Base-by-base conservation (phyloP, 495 filamentous ascomycete genomes). In the Xylaria flabelliformis region DNA sequence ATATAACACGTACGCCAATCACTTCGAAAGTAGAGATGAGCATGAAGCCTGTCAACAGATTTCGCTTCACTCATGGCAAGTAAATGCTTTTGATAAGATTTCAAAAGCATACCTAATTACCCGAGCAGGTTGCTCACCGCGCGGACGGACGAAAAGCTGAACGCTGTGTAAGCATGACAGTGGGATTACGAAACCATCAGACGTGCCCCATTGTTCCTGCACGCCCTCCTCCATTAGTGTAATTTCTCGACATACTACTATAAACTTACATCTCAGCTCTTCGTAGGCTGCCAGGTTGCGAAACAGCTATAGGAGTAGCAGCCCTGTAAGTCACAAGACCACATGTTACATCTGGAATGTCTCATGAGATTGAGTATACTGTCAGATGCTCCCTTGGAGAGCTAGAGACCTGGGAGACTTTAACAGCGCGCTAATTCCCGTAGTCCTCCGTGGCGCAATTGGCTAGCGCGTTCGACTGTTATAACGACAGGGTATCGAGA, bases 391-490 rank as follows among this genome's bases (percentile, higher is more conserved):
- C 26, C 26, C 21, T 10, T 12, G 3, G 1, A 10, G 19, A 0
- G 15, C 29, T 26, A 15, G 13, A 55, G 0, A 13, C 13, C 10
- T 55, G 15, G 51, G 15, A 0, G 12, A 26, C 6, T 55, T 13
- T 55, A 55, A 55, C 51, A 13, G 15, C 51, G 10, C 51, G 21
- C 3, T 21, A 51, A 9, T 29, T 15, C 21, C 26, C 17, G 24
- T 51, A 66, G 15, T 67, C 64, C 64, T 67, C 66, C 51, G 46
- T 68, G 21, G 51, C 50, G 51, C 39, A 59, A 68, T 68, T 68
- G 66, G 66, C 66, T 68, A 58, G 26, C 65, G 50, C 50, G 65
- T 67, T 67, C 50, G 50, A 58, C 65, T 56, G 65, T 67, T 67
- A 55, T 5, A 32, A 24, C 4, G 26, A 44, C 65, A 56, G 26